Percentiles rank a stretch among this genome's conserved stretches.
Evolutionary conservation across 768 basidiomycete genomes (phyloP).

Genomic region (Naganishia kalamii): DNA sequence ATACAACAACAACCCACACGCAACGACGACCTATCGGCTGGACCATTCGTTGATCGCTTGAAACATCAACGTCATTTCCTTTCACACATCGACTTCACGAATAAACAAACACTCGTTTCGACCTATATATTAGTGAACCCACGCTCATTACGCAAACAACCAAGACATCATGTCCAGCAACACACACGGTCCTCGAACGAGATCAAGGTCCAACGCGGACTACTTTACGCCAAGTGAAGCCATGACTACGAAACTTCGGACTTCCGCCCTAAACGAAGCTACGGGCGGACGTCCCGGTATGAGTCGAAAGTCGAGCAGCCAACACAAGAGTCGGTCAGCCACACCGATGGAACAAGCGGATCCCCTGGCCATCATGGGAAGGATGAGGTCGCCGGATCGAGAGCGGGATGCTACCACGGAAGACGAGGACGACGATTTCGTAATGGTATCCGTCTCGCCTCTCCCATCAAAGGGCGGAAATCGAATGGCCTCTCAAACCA

Average conservation of each 20-base stretch:
- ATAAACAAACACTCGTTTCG: neutral
- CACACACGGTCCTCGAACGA: slow-evolving; percentile 2
- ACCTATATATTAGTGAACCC: neutral
- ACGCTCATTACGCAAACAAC: neutral
- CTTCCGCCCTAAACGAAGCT: neutral
- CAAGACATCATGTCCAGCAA: neutral
- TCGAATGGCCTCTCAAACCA: neutral
- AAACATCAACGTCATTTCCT: neutral
- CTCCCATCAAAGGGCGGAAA: neutral
- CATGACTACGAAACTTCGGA: neutral
- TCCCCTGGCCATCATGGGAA: slow-evolving; percentile 9
- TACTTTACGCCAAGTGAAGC: neutral
- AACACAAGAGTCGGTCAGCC: neutral
- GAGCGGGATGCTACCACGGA: slow-evolving; percentile 4
- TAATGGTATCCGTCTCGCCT: slow-evolving; percentile 26
- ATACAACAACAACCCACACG: neutral
- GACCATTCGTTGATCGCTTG: neutral
- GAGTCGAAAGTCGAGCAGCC: neutral
- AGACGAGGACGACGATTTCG: slow-evolving; percentile 24
- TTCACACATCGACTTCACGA: neutral
- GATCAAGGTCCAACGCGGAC: neutral
- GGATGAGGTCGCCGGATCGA: neutral
- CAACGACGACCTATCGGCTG: neutral
- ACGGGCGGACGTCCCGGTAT: neutral
- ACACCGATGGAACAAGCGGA: neutral